These are phyloP conservation scores for Ulota crispa DNA, from an alignment of 225 moss, liverwort and hornwort genomes.

Conservation along the genomic window DNA sequence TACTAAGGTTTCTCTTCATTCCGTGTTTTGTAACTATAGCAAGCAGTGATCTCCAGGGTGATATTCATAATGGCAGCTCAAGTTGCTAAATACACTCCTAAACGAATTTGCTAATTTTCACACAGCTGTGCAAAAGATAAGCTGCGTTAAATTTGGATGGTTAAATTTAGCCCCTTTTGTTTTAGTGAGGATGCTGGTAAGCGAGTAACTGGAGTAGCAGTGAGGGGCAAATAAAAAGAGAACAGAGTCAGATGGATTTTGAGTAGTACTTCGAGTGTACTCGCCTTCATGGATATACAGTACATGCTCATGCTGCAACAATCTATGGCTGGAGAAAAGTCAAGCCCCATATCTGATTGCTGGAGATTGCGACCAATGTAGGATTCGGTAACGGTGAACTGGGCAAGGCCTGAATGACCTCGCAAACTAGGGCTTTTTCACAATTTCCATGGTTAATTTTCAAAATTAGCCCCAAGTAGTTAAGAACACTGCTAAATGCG, in stretches of 20 bases:
- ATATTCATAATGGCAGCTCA: too few species aligned
- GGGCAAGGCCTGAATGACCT: not conserved
- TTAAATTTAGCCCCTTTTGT: too few species aligned
- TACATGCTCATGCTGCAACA: not conserved
- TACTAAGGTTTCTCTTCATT: not conserved
- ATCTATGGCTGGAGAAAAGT: conserved; percentile 16
- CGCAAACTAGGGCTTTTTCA: not conserved
- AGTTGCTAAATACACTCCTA: too few species aligned
- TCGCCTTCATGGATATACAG: not conserved
- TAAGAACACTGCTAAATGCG: too few species aligned
- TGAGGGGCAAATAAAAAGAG: not conserved
- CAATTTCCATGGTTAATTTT: not conserved
- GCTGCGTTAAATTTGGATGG: too few species aligned
- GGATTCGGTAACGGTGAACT: not conserved
- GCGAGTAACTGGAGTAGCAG: not conserved
- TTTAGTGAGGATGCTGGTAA: not conserved
- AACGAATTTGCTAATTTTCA: too few species aligned
- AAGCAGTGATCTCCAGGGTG: too few species aligned
- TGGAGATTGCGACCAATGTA: not conserved
- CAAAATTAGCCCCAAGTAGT: too few species aligned
- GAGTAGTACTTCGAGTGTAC: not conserved
- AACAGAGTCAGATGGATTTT: conserved; percentile 9
- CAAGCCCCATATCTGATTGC: conserved; percentile 11
- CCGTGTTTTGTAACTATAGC: not conserved
- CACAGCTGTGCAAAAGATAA: too few species aligned